Base-by-base conservation (phyloP, 2,329 filamentous ascomycete genomes). In the Diaporthe destruens region DNA sequence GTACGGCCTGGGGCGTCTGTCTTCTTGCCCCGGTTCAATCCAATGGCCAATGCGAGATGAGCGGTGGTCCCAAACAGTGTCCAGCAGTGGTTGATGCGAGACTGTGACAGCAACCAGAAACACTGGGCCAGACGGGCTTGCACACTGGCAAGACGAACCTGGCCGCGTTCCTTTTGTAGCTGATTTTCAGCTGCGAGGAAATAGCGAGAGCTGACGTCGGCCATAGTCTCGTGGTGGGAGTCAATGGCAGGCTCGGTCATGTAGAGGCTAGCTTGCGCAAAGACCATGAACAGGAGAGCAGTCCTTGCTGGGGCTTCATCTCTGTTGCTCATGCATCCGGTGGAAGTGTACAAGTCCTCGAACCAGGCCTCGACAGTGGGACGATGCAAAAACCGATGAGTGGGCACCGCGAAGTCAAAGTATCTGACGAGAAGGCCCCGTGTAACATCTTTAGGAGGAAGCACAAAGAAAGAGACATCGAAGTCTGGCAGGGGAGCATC, bases 251-350 rank as follows among this genome's bases (percentile, higher is more conserved):
- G 72, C n/a, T 65, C 44, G 32, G 61, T 65, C 55, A 74, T 81
- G 49, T 86, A 86, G 9, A 83, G 83, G 61, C 82, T 81, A 12
- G 83, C 86, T 25, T 88, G 87, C 0, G 88, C 88, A 74, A 90
- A 85, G 2, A 84, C 78, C 82, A 84, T 83, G 68, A 80, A 78
- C 5, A 81, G 72, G 9, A 82, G 54, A 14, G 81, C 81, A 4
- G 75, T 79, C n/a, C 75, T 83, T 4, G 82, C 82, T 9, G 81
- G 81, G 2, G 83, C 81, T 44, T 84, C 83, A 16, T 84, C 81
- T 39, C 77, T 65, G 16, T 81, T 79, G 53, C 77, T 76, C 81
- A 85, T 84, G 20, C 80, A 78, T 16, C 83, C 83, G 53, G 82
- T 78, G 23, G 80, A 84, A 25, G 83, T 81, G 72, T 87, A 87